phyloP scores from a whole-genome alignment of 257 asterid species.

The Plantago ovata region DNA sequence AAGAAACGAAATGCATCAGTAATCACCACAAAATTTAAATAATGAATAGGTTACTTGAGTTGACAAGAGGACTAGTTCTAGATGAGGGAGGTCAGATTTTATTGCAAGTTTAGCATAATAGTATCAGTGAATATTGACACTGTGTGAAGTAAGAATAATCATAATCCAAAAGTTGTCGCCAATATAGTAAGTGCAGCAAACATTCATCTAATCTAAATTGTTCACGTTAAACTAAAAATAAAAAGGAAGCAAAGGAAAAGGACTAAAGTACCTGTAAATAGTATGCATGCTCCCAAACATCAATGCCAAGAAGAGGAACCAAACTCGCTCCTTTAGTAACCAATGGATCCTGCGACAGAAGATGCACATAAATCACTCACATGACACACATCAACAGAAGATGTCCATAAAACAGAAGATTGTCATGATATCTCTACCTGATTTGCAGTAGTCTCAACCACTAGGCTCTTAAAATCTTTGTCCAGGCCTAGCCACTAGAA shows the following conservation, averaged over 20 bases:
- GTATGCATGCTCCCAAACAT: conserved; percentile 93
- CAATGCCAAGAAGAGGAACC: conserved; percentile 75
- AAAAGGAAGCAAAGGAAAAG: too few relatives aligned
- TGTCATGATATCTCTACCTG: conserved; percentile 43
- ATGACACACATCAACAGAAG: neutral
- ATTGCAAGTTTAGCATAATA: too few relatives aligned
- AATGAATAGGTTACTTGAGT: neutral
- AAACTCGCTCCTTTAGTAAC: conserved; percentile 65
- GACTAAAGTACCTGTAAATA: conserved; percentile 55
- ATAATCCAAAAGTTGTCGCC: too few relatives aligned
- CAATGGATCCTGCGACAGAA: conserved; percentile 59
- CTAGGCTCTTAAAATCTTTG: conserved; percentile 69
- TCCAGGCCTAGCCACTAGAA: conserved; percentile 78
- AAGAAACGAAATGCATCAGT: neutral
- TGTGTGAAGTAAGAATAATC: too few relatives aligned
- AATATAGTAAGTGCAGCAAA: conserved; percentile 1
- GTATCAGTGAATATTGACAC: too few relatives aligned
- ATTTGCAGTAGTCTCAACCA: conserved; percentile 69
- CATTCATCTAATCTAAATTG: too few relatives aligned
- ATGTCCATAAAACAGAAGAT: neutral
- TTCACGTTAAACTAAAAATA: too few relatives aligned
- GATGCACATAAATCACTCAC: neutral
- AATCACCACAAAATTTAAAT: neutral
- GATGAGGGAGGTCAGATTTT: neutral
- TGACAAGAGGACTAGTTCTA: neutral